Evolutionary conservation across 768 basidiomycete species (phyloP).

Genomic region (Sporobolomyces phaffii): DNA sequence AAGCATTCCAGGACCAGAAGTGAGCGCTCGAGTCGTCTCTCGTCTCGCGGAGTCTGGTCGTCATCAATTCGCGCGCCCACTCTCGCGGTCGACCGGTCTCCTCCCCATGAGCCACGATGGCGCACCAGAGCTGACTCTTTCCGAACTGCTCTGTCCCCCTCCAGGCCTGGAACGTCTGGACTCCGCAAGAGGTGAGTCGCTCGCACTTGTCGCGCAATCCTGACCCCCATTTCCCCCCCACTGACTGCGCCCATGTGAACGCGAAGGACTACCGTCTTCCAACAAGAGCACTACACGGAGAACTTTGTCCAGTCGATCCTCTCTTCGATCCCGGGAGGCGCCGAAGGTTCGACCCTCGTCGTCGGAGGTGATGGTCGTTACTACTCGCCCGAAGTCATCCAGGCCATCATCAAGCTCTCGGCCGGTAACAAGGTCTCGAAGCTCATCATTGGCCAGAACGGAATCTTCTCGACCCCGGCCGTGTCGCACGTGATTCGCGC

Average conservation of each 20-base stretch:
- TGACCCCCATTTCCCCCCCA: not conserved
- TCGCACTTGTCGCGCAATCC: not conserved
- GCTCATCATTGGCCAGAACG: constrained; percentile 84
- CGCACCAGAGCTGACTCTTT: no score
- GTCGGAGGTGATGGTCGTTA: constrained; percentile 96
- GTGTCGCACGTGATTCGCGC: constrained; percentile 93
- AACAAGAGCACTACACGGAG: constrained; percentile 98
- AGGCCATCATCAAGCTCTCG: constrained; percentile 86
- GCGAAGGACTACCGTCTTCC: constrained; percentile 95
- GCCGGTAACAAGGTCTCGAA: constrained; percentile 88
- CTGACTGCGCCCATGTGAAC: no score
- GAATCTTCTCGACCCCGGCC: constrained; percentile 92
- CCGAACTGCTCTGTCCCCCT: no score
- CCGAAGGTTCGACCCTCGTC: constrained; percentile 62
- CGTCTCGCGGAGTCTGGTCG: not conserved
- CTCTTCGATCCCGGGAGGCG: constrained; percentile 69
- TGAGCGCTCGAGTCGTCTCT: not conserved
- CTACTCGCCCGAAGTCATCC: constrained; percentile 69
- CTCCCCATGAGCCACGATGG: no score
- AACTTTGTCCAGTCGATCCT: constrained; percentile 95
- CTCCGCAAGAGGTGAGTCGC: constrained; percentile 76
- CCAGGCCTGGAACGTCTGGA: constrained; percentile 93
- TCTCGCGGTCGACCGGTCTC: not conserved
- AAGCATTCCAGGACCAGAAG: constrained; percentile 36
- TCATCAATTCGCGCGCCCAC: not conserved